Conservation (phyloP, 306 rosid species). For the Mimosa bimucronata region DNA sequence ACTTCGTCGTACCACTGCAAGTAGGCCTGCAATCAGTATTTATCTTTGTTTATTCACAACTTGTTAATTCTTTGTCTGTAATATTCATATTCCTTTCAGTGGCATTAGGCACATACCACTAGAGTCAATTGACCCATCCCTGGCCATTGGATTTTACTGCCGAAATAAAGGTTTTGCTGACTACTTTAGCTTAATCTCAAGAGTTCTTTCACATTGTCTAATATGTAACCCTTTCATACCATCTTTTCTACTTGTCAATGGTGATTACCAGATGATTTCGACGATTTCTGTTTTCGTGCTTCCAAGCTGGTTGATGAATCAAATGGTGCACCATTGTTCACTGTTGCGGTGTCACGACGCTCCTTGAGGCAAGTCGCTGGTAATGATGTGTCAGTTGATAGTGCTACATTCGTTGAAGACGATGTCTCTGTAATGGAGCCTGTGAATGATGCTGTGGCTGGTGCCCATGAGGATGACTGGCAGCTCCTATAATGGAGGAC, state of each 20-base stretch:
- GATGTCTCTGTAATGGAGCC: conserved; percentile 44
- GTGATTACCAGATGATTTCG: conserved; percentile 70
- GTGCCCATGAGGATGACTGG: conserved; percentile 79
- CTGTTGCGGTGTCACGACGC: conserved; percentile 66
- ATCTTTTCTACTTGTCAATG: conserved; percentile 28
- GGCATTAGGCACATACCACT: conserved; percentile 69
- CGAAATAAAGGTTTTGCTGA: conserved; percentile 75
- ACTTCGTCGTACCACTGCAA: conserved; percentile 91
- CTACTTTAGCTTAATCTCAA: conserved; percentile 33
- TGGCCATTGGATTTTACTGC: conserved; percentile 97
- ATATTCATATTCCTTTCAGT: conserved; percentile 42
- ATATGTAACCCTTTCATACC: conserved; percentile 15
- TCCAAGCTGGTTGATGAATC: conserved; percentile 82
- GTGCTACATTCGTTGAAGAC: conserved; percentile 40
- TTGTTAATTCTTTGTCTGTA: conserved; percentile 9
- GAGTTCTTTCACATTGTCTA: conserved; percentile 9
- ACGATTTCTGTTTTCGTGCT: conserved; percentile 78
- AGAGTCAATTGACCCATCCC: conserved; percentile 86
- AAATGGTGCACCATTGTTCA: conserved; percentile 90
- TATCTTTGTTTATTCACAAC: conserved; percentile 7
- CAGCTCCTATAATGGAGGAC: conserved; percentile 62
- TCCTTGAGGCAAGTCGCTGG: conserved; percentile 47
- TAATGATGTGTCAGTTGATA: conserved; percentile 44
- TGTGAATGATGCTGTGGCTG: conserved; percentile 45
- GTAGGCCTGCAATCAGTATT: conserved; percentile 48